These are phyloP conservation scores for Metschnikowia similis DNA, from an alignment of 805 yeast genomes.

Conservation along the genomic window DNA sequence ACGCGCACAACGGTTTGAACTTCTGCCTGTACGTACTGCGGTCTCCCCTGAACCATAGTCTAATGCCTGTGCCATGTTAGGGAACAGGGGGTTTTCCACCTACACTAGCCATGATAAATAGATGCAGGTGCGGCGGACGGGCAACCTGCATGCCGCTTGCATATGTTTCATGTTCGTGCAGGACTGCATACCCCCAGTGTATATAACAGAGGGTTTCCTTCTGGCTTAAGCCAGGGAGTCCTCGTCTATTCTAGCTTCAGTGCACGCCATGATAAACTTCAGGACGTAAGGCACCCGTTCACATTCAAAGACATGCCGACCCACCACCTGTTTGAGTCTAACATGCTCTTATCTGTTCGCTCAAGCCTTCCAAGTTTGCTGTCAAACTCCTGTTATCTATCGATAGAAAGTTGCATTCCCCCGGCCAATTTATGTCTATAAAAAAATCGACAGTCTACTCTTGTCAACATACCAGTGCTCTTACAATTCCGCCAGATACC, in stretches of 20 bases:
- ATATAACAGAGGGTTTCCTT: neutral
- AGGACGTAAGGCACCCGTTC: neutral
- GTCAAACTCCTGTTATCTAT: constrained; percentile 52
- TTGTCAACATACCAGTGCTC: constrained; percentile 36
- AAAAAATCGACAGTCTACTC: constrained; percentile 37
- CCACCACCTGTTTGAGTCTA: too few relatives aligned
- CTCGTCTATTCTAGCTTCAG: neutral
- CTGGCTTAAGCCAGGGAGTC: neutral
- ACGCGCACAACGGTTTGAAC: too few relatives aligned
- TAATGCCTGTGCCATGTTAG: too few relatives aligned
- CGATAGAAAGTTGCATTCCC: constrained; percentile 35
- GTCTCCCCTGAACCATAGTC: too few relatives aligned
- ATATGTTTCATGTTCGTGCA: too few relatives aligned
- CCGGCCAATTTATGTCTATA: constrained; percentile 19
- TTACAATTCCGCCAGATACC: constrained; percentile 36
- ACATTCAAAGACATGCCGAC: too few relatives aligned
- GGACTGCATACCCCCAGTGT: too few relatives aligned
- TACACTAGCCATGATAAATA: too few relatives aligned
- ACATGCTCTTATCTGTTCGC: constrained; percentile 18
- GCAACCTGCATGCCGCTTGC: too few relatives aligned
- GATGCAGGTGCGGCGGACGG: too few relatives aligned
- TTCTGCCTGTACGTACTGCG: too few relatives aligned
- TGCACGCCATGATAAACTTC: neutral
- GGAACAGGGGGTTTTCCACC: too few relatives aligned
- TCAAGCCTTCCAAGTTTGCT: constrained; percentile 42